Percentiles rank a stretch among this genome's conserved stretches.
Evolutionary conservation across 2,329 filamentous ascomycete genomes (phyloP).

Genomic region (Aspergillus sp.): DNA sequence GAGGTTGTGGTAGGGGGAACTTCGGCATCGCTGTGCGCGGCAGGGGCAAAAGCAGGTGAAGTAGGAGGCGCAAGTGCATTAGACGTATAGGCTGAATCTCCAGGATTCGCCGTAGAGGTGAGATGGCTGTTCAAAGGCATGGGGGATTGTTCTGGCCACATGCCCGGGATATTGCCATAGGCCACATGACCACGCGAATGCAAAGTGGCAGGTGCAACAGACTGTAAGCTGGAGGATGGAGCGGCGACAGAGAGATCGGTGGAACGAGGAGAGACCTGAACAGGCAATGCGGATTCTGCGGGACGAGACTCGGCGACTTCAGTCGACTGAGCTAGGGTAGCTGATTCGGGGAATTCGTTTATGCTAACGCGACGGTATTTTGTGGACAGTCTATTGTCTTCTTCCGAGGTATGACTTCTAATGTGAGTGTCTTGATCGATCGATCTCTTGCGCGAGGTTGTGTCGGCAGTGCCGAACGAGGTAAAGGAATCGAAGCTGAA

Average conservation of each 20-base stretch:
- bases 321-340: neutral
- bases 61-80: no score
- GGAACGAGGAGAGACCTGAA: neutral
- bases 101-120: no score
- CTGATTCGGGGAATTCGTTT: slow-evolving; percentile 1
- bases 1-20: neutral
- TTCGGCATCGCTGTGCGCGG: no score
- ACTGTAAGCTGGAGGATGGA: neutral
- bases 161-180: neutral
- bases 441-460: slow-evolving; percentile 13
- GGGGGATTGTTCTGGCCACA: neutral
- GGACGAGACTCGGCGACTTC: neutral
- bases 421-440: slow-evolving; percentile 6
- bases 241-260: neutral
- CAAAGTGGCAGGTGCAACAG: neutral
- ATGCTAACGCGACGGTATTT: slow-evolving; percentile 15
- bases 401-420: neutral
- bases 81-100: no score
- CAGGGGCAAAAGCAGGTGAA: neutral
- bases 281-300: neutral
- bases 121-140: neutral
- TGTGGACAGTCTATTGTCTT: neutral
- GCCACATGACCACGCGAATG: neutral
- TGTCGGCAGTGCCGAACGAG: slow-evolving; percentile 4
- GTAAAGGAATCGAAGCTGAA: slow-evolving; percentile 10